Conservation (phyloP, 345 rosid genomes). For the Melastoma malabathricum region DNA sequence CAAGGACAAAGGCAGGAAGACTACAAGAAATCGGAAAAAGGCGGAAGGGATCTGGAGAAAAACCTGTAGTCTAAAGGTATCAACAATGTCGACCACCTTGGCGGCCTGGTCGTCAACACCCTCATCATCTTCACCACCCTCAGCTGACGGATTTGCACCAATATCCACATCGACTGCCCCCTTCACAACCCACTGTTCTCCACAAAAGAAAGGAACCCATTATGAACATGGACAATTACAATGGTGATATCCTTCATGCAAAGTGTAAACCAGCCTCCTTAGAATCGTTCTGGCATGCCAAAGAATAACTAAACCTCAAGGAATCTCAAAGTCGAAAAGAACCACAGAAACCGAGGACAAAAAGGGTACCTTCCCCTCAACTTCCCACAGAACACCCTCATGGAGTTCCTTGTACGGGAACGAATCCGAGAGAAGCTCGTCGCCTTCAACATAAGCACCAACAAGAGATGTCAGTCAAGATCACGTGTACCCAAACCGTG, state of each 20-base stretch:
- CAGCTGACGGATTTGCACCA: constrained; percentile 98
- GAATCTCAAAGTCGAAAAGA: background rate
- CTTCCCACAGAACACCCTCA: constrained; percentile 80
- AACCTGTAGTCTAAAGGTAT: constrained; percentile 98
- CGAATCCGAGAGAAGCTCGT: constrained; percentile 92
- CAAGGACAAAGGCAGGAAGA: background rate
- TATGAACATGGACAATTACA: background rate
- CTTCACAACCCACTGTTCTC: constrained; percentile 58
- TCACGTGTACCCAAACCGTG: background rate
- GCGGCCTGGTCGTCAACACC: constrained; percentile 71
- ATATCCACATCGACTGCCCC: constrained; percentile 78
- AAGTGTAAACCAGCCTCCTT: background rate
- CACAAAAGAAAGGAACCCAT: background rate
- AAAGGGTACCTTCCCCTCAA: constrained; percentile 63
- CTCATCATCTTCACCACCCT: constrained; percentile 68
- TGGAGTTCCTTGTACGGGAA: constrained; percentile 74
- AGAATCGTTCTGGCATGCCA: background rate
- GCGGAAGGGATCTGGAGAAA: background rate
- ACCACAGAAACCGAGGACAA: background rate
- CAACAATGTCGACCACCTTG: constrained; percentile 89
- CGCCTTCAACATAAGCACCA: constrained; percentile 25
- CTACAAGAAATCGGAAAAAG: background rate
- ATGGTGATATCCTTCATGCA: background rate
- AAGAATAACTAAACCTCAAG: background rate
- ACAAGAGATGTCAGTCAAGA: background rate